phyloP scores from a whole-genome alignment of 176 grass and related monocot genomes.

The Tillandsia fasciculata region DNA sequence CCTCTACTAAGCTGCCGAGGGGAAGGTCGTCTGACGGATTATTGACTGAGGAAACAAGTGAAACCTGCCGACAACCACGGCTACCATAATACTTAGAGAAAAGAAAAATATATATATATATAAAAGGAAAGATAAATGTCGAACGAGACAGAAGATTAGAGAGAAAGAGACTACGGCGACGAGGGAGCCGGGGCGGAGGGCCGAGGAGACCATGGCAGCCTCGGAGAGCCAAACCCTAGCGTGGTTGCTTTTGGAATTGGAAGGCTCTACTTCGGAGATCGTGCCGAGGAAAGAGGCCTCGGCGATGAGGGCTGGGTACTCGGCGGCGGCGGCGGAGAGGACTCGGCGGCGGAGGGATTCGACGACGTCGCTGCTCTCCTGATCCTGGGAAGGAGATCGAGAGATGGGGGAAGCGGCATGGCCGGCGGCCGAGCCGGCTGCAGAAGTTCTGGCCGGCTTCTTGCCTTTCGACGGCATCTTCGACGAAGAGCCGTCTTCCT shows the following conservation, averaged over 20 bases:
- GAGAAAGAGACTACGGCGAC: conserved; percentile 38
- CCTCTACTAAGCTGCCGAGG: conserved; percentile 38
- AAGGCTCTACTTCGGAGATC: conserved; percentile 30
- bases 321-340: conserved; percentile 13
- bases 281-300: conserved; percentile 27
- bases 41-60: conserved; percentile 29
- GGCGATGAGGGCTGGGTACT: conserved; percentile 37
- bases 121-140: conserved; percentile 15
- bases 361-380: background rate
- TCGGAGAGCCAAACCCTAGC: conserved; percentile 58
- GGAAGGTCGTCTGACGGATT: conserved; percentile 21
- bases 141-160: background rate
- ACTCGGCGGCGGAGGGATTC: conserved; percentile 14
- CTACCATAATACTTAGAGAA: background rate
- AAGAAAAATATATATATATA: conserved; percentile 1
- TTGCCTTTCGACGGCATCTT: conserved; percentile 51
- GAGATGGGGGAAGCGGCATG: conserved; percentile 17
- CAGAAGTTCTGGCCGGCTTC: conserved; percentile 20
- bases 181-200: conserved; percentile 54
- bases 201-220: conserved; percentile 39
- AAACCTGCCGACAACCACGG: conserved; percentile 34
- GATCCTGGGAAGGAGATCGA: conserved; percentile 22
- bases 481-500: background rate
- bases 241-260: conserved; percentile 14
- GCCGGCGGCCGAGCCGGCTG: conserved; percentile 2